These are phyloP conservation scores for Triadica sebifera DNA, from an alignment of 345 rosid genomes.

Conservation along the genomic window DNA sequence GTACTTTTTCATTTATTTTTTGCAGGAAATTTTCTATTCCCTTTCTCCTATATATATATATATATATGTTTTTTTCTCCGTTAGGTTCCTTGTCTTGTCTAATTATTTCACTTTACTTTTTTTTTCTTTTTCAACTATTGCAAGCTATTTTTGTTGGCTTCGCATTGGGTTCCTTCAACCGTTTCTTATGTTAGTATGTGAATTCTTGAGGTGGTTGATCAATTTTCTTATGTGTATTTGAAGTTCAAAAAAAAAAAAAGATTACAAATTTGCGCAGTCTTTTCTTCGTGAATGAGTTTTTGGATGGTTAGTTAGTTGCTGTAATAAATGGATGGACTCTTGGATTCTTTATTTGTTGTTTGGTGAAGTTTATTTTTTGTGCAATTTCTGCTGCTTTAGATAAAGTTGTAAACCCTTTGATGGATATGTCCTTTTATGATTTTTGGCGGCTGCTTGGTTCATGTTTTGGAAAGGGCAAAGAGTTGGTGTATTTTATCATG, in stretches of 20 bases:
- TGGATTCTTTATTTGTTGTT: background rate
- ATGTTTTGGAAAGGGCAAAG: too few species aligned
- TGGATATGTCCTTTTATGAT: background rate
- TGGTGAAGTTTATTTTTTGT: background rate
- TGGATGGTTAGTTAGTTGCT: too few species aligned
- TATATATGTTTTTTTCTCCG: background rate
- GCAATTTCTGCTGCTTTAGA: background rate
- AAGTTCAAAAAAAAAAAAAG: background rate
- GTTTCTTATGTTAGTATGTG: background rate
- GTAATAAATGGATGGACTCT: background rate
- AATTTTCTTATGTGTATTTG: background rate
- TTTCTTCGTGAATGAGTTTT: too few species aligned
- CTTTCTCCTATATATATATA: background rate
- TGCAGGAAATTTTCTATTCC: background rate
- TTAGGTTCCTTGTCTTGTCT: constrained; percentile 15
- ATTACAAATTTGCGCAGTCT: too few species aligned
- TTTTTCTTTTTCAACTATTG: background rate
- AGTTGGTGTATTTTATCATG: background rate
- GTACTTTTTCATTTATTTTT: background rate
- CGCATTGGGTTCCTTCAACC: background rate
- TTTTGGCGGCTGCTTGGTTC: background rate
- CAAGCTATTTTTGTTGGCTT: background rate
- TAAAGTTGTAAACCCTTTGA: background rate
- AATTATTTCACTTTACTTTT: background rate
- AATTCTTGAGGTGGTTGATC: constrained; percentile 2